Base-by-base conservation (phyloP, 202 grass and related monocot species). In the Brachypodium distachyon region DNA sequence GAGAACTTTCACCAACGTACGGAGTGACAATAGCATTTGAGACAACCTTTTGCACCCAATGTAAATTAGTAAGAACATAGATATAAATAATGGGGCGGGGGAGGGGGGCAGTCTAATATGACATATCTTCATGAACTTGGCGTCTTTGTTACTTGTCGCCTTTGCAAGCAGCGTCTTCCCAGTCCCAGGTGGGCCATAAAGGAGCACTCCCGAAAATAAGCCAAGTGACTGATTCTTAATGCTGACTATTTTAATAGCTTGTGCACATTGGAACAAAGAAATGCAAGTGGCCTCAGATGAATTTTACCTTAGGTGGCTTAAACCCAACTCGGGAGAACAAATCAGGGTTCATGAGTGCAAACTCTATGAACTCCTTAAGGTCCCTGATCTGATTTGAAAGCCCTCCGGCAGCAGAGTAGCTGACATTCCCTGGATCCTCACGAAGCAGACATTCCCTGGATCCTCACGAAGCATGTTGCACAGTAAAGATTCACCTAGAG, bases 61-160 rank as follows among this genome's bases (percentile, higher is more conserved):
- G 33, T 11, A 71, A 5, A 37, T 23, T 23, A 37, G 46, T 36
- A 71, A 52, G 46, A 52, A 71, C 67, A 52, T 14, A n/a, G n/a
- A 52, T 71, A 51, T 34, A 36, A 13, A 33, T 12, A 50, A 28
- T n/a, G n/a, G n/a, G n/a, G n/a, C 3, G 29, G 29, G 29, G 16
- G 0, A 47, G 17, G 34, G n/a, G n/a, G n/a, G n/a, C 25, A 29
- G 1, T 5, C 16, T 51, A 34, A 31, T 6, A 70, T 21, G 5
- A 0, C 10, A 22, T 18, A 68, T 41, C 64, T 68, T 68, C 26
- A 68, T 68, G 46, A 68, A 68, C 14, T 68, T 68, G 0, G 32
- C 68, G 23, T 72, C 68, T 17, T 53, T 72, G 12, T 53, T 72
- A 72, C 68, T 70, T 50, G 67, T 44, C 12, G 67, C 67, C 64